Percentiles rank a stretch among this genome's conserved stretches.
These are phyloP conservation scores for Boechera retrofracta DNA, from an alignment of 345 rosid species.

Conservation along the genomic window DNA sequence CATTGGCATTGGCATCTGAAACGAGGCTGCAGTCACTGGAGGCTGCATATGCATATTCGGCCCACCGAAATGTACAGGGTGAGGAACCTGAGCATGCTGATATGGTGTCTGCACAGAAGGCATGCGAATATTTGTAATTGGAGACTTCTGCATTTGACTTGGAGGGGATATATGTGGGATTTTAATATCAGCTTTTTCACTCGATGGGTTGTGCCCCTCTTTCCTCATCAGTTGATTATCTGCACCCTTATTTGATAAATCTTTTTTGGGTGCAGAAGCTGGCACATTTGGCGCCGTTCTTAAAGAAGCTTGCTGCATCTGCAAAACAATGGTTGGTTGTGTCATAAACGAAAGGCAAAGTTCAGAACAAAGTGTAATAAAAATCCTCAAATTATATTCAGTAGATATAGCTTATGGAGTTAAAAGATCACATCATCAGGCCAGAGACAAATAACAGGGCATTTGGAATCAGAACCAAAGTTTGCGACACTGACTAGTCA, in stretches of 20 bases:
- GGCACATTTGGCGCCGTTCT: slow-evolving; percentile 62
- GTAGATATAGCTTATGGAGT: neutral
- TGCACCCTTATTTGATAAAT: slow-evolving; percentile 56
- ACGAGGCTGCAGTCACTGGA: slow-evolving; percentile 61
- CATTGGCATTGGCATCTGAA: slow-evolving; percentile 78
- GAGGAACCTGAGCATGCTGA: slow-evolving; percentile 73
- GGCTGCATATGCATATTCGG: slow-evolving; percentile 80
- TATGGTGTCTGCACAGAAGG: slow-evolving; percentile 71
- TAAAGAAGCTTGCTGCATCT: slow-evolving; percentile 71
- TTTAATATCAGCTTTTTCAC: slow-evolving; percentile 63
- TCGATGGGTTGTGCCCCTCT: slow-evolving; percentile 54
- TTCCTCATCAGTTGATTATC: slow-evolving; percentile 54
- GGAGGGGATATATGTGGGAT: slow-evolving; percentile 51
- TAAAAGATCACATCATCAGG: neutral
- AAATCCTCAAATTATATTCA: slow-evolving; percentile 3
- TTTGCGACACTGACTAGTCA: slow-evolving; percentile 10
- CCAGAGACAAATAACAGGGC: slow-evolving; percentile 10
- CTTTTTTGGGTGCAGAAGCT: slow-evolving; percentile 61
- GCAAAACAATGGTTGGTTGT: slow-evolving; percentile 44
- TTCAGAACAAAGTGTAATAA: slow-evolving; percentile 10
- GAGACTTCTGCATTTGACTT: slow-evolving; percentile 64
- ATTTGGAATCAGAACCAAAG: slow-evolving; percentile 25
- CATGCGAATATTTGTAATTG: slow-evolving; percentile 58
- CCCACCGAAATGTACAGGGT: slow-evolving; percentile 64
- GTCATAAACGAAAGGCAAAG: slow-evolving; percentile 27